Evolutionary conservation across 139 green algal species (phyloP).

Genomic region (Asterochloris erici): DNA sequence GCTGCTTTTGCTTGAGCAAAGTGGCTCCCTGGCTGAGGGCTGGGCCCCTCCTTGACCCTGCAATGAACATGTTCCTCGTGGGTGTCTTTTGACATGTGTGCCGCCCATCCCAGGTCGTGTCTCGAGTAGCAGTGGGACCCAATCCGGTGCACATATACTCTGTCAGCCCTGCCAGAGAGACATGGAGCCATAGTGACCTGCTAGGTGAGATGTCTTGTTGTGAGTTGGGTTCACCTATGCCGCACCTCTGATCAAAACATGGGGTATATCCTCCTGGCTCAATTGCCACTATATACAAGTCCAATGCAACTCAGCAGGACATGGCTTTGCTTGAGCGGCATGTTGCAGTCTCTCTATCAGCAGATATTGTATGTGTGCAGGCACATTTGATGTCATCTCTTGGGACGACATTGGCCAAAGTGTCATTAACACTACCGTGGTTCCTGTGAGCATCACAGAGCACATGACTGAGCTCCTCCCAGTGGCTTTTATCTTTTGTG

Average conservation of each 20-base stretch:
- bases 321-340: too few species aligned
- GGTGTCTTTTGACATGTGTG: not conserved
- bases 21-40: too few species aligned
- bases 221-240: too few species aligned
- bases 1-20: not conserved
- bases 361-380: not conserved
- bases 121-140: not conserved
- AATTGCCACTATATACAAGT: too few species aligned
- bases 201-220: too few species aligned
- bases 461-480: not conserved
- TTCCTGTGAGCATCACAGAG: not conserved
- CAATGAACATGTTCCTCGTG: not conserved
- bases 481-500: not conserved
- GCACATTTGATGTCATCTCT: slow-evolving; percentile 15
- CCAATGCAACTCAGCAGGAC: too few species aligned
- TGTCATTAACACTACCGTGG: not conserved
- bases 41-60: not conserved
- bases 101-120: not conserved
- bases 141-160: slow-evolving; percentile 1
- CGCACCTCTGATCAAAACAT: too few species aligned
- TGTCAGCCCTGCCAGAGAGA: not conserved
- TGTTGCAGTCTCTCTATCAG: too few species aligned
- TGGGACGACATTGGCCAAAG: not conserved
- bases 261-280: too few species aligned
- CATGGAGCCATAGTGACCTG: slow-evolving; percentile 8